Conservation (phyloP, 192 early-diverging fungal genomes). For the Linnemannia exigua region DNA sequence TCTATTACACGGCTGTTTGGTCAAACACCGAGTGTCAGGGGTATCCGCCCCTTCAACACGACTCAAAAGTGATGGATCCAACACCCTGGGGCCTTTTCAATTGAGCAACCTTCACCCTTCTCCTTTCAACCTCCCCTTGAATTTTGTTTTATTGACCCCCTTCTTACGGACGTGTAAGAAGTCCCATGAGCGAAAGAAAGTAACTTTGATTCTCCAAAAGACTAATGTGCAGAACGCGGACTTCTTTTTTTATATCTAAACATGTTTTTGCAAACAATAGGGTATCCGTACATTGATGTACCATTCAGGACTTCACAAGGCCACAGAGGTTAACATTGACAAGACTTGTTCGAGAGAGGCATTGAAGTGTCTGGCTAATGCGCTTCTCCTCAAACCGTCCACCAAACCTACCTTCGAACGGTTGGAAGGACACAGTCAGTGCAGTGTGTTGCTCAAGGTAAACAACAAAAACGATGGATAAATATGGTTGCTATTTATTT, state of each 20-base stretch:
- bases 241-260: constrained; percentile 19
- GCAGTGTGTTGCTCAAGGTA: constrained; percentile 64
- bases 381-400: constrained; percentile 66
- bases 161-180: neutral
- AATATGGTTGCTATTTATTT: neutral
- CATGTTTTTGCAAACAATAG: constrained; percentile 9
- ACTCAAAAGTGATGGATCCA: neutral
- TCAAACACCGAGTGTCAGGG: neutral
- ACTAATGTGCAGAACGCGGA: constrained; percentile 51
- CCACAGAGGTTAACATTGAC: constrained; percentile 46
- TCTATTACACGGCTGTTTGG: neutral
- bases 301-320: constrained; percentile 46
- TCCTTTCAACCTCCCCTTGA: neutral
- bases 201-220: neutral
- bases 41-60: neutral
- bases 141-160: neutral
- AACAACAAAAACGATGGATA: too few relatives aligned
- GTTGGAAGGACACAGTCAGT: constrained; percentile 55
- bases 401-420: constrained; percentile 63
- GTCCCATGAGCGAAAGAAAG: neutral
- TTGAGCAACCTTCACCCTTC: neutral
- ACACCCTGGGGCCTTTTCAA: neutral
- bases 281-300: constrained; percentile 51
- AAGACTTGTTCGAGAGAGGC: constrained; percentile 60
- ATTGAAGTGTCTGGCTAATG: constrained; percentile 79